phyloP scores from a whole-genome alignment of 495 filamentous ascomycete species.

The Pyrenopolyporus hunteri region DNA sequence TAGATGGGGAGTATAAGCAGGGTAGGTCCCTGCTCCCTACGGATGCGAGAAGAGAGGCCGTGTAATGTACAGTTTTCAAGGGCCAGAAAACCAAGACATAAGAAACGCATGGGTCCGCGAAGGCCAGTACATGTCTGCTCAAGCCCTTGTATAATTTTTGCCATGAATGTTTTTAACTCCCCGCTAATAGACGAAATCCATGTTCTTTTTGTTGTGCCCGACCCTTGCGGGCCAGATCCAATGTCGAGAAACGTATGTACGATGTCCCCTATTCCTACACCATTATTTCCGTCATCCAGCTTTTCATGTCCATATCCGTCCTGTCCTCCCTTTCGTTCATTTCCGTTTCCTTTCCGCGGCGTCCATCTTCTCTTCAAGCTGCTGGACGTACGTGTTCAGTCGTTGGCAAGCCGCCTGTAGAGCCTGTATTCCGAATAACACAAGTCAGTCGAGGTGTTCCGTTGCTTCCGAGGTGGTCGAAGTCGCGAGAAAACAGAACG shows the following conservation, averaged over 20 bases:
- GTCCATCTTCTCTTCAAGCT: conserved; percentile 83
- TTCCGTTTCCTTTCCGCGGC: conserved; percentile 60
- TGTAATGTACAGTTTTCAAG: neutral
- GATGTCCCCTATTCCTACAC: conserved; percentile 27
- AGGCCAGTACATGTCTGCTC: neutral
- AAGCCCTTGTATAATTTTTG: conserved; percentile 21
- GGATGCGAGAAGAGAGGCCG: too few relatives aligned
- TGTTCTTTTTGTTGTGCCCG: conserved; percentile 14
- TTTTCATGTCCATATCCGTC: neutral
- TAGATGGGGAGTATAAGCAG: too few relatives aligned
- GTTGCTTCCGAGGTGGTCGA: conserved; percentile 23
- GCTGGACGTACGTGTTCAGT: conserved; percentile 79
- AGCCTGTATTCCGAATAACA: conserved; percentile 59
- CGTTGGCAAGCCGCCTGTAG: conserved; percentile 86
- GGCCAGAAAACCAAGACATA: neutral
- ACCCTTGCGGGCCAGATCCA: conserved; percentile 7
- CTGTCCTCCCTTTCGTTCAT: conserved; percentile 32
- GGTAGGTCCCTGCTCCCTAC: too few relatives aligned
- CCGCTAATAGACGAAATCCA: conserved; percentile 17
- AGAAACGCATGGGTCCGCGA: neutral
- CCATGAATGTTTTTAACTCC: conserved; percentile 29
- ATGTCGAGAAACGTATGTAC: conserved; percentile 2
- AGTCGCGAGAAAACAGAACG: conserved; percentile 8
- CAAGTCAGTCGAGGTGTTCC: conserved; percentile 27
- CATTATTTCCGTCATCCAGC: neutral